Evolutionary conservation across 106 monocot genomes (phyloP).

Genomic region (Platanthera zijinensis): DNA sequence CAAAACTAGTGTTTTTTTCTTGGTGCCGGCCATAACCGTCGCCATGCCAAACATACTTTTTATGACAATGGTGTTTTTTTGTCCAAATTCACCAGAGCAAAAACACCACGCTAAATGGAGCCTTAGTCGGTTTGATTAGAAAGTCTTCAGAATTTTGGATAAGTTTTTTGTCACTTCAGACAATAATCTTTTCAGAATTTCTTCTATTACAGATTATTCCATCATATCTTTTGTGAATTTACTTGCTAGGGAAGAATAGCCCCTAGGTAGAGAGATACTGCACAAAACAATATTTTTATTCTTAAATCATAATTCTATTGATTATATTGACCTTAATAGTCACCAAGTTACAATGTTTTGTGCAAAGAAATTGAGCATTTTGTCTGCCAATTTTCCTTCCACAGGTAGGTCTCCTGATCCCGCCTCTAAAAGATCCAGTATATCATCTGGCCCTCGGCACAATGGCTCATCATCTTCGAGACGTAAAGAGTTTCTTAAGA

Average conservation of each 20-base stretch:
- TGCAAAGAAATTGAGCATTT: background rate
- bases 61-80: too few relatives aligned
- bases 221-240: background rate
- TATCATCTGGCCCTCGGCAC: conserved; percentile 31
- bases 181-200: background rate
- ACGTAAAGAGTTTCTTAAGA: conserved; percentile 74
- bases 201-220: background rate
- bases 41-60: too few relatives aligned
- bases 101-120: too few relatives aligned
- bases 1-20: too few relatives aligned
- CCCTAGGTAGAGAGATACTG: background rate
- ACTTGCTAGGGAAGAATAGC: background rate
- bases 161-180: background rate
- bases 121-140: too few relatives aligned
- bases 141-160: too few relatives aligned
- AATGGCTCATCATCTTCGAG: conserved; percentile 55
- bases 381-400: background rate
- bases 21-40: too few relatives aligned
- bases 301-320: background rate
- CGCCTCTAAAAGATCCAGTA: conserved; percentile 53
- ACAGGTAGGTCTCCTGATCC: conserved; percentile 66
- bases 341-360: background rate
- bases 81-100: too few relatives aligned
- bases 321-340: background rate
- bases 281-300: background rate